Conservation (phyloP, 306 rosid species). For the Benincasa hispida region DNA sequence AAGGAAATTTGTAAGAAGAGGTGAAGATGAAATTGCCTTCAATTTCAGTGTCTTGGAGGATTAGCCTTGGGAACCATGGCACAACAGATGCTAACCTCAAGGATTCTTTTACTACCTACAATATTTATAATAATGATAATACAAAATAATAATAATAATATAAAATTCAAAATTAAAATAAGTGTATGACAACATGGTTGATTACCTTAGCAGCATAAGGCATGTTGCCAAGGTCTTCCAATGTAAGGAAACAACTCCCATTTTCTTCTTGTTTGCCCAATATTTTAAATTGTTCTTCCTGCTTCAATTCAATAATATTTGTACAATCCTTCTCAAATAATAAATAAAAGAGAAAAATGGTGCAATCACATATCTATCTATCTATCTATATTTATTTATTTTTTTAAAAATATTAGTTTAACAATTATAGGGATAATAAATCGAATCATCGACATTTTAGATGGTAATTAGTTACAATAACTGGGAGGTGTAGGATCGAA, state of each 20-base stretch:
- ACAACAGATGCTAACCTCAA: constrained; percentile 74
- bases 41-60: constrained; percentile 55
- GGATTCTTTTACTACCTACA: constrained; percentile 65
- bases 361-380: no score
- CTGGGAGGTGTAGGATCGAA: no score
- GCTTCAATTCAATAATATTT: constrained; percentile 2
- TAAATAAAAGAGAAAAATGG: no score
- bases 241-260: constrained; percentile 20
- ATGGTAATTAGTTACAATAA: no score
- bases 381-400: no score
- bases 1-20: no score
- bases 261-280: constrained; percentile 15
- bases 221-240: constrained; percentile 57
- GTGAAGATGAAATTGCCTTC: constrained; percentile 27
- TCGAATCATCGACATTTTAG: no score
- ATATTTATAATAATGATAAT: background rate
- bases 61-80: constrained; percentile 78
- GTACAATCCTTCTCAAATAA: no score
- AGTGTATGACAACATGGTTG: background rate
- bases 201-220: constrained; percentile 55
- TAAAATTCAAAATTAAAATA: background rate
- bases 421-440: no score
- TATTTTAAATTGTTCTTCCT: constrained; percentile 51
- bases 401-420: no score
- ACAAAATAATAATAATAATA: no score